These are phyloP conservation scores for Agrocybe chaxingu DNA, from an alignment of 768 basidiomycete genomes.

Conservation along the genomic window DNA sequence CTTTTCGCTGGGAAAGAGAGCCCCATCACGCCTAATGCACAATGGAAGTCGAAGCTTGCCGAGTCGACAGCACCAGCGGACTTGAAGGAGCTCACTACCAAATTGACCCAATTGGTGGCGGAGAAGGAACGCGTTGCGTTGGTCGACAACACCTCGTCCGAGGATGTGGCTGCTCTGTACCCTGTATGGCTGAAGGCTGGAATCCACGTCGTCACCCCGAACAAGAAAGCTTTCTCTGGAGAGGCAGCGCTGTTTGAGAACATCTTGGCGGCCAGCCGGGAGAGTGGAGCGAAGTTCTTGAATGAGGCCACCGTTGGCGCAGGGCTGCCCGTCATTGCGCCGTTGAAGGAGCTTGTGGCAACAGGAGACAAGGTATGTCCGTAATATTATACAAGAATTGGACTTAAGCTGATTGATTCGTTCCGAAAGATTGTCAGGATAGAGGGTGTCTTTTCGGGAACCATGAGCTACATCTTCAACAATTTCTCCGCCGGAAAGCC, in stretches of 20 bases:
- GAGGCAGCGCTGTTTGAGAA: slow-evolving; percentile 61
- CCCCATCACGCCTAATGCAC: slow-evolving; percentile 32
- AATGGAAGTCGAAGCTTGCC: slow-evolving; percentile 37
- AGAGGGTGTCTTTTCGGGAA: slow-evolving; percentile 97
- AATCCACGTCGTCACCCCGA: slow-evolving; percentile 89
- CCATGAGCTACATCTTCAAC: slow-evolving; percentile 99
- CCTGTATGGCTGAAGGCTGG: slow-evolving; percentile 76
- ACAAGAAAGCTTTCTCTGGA: slow-evolving; percentile 95
- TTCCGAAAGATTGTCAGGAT: slow-evolving; percentile 70
- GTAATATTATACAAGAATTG: not conserved
- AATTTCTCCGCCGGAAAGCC: slow-evolving; percentile 75
- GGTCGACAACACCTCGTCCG: slow-evolving; percentile 92
- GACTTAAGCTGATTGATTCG: not conserved
- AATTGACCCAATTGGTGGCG: slow-evolving; percentile 44
- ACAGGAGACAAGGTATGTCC: slow-evolving; percentile 84
- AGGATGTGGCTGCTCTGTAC: slow-evolving; percentile 76
- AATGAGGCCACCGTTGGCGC: slow-evolving; percentile 96
- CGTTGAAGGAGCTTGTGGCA: slow-evolving; percentile 85
- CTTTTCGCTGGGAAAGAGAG: slow-evolving; percentile 47
- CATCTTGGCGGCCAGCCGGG: slow-evolving; percentile 59
- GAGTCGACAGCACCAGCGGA: slow-evolving; percentile 42
- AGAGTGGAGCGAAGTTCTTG: slow-evolving; percentile 64
- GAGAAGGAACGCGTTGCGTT: slow-evolving; percentile 56
- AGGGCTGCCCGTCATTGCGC: slow-evolving; percentile 88
- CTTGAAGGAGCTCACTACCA: slow-evolving; percentile 43